These are phyloP conservation scores for Paraphaeosphaeria minitans DNA, from an alignment of 2,329 filamentous ascomycete genomes.

Conservation along the genomic window DNA sequence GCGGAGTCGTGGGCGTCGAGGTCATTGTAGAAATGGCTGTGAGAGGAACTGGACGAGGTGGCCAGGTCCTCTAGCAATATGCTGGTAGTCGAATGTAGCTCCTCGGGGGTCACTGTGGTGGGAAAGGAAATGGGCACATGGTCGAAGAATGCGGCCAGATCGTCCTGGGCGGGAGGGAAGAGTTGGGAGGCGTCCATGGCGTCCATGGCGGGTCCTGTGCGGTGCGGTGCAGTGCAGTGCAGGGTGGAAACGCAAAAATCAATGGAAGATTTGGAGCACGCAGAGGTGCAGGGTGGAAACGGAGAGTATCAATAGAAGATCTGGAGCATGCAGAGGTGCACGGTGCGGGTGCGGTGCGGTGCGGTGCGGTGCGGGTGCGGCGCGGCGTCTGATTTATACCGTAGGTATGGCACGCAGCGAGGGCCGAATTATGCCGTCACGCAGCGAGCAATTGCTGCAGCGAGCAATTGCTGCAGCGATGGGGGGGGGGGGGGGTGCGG, in stretches of 20 bases:
- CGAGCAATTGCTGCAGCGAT: neutral
- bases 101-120: slow-evolving; percentile 17
- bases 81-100: slow-evolving; percentile 12
- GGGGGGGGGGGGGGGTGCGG: neutral
- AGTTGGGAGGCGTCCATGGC: neutral
- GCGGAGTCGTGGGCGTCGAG: slow-evolving; percentile 17
- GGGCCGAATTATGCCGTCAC: neutral
- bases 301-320: neutral
- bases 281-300: neutral
- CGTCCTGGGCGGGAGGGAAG: neutral
- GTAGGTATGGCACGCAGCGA: neutral
- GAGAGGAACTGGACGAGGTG: neutral
- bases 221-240: too few species aligned
- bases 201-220: too few species aligned
- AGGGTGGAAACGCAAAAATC: too few species aligned
- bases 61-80: slow-evolving; percentile 1
- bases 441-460: too few species aligned
- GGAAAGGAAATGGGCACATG: neutral
- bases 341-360: neutral
- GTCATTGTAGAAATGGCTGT: slow-evolving; percentile 5
- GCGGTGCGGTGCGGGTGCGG: neutral
- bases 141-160: neutral
- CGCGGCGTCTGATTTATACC: neutral
- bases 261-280: too few species aligned
- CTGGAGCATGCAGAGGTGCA: neutral